Percentiles rank a stretch among this genome's conserved stretches.
Conservation (phyloP, 2,329 filamentous ascomycete genomes). For the Beauveria scarabaeidicola region DNA sequence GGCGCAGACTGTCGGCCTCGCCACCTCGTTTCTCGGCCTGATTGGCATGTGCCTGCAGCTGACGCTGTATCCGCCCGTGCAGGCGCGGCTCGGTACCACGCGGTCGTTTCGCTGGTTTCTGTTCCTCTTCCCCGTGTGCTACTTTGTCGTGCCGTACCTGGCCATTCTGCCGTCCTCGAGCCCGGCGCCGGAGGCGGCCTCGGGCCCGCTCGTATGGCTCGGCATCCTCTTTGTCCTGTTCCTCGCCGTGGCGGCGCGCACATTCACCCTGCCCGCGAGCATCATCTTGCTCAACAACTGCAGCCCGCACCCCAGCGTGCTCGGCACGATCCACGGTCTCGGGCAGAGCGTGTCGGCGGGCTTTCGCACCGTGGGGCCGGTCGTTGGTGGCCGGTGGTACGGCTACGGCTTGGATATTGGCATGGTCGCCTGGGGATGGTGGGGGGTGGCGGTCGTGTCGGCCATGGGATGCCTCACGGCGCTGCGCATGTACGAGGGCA, state of each 20-base stretch:
- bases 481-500: conserved; percentile 56
- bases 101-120: conserved; percentile 58
- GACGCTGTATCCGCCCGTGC: conserved; percentile 57
- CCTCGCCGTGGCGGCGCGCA: conserved; percentile 64
- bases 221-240: conserved; percentile 54
- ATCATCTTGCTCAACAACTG: conserved; percentile 55
- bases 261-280: conserved; percentile 54
- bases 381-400: conserved; percentile 41
- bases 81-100: conserved; percentile 56
- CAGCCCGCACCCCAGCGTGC: conserved; percentile 47
- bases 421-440: conserved; percentile 40
- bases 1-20: conserved; percentile 57
- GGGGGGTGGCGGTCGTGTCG: conserved; percentile 40
- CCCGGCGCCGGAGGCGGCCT: conserved; percentile 33
- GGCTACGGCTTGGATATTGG: conserved; percentile 36
- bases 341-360: conserved; percentile 42
- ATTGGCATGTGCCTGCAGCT: conserved; percentile 63
- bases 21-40: conserved; percentile 60
- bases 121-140: conserved; percentile 58
- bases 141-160: conserved; percentile 59
- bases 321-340: conserved; percentile 49
- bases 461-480: conserved; percentile 48
- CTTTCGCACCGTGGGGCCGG: conserved; percentile 42
- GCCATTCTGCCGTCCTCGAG: conserved; percentile 49
- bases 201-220: conserved; percentile 47